phyloP scores from a whole-genome alignment of 495 filamentous ascomycete genomes.

The Elaphomyces granulatus region DNA sequence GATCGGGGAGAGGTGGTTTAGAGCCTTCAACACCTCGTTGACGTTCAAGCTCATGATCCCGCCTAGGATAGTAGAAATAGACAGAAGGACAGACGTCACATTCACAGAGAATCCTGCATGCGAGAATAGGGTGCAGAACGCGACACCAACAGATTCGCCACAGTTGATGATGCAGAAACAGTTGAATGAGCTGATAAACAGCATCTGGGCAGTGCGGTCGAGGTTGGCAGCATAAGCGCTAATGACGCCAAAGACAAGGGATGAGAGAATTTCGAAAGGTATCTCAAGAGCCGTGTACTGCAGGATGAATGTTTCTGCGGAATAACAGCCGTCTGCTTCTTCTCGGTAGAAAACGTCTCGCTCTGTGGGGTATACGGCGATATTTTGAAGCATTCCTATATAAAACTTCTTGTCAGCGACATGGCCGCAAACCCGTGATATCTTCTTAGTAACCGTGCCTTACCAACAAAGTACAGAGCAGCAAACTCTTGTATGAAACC shows the following conservation, averaged over 20 bases:
- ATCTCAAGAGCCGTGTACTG: slow-evolving; percentile 52
- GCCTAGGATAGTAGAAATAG: slow-evolving; percentile 49
- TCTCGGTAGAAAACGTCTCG: slow-evolving; percentile 58
- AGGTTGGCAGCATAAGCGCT: slow-evolving; percentile 46
- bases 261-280: slow-evolving; percentile 50
- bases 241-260: slow-evolving; percentile 48
- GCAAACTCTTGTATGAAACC: slow-evolving; percentile 56
- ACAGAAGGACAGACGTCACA: slow-evolving; percentile 46
- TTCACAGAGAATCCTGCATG: slow-evolving; percentile 67
- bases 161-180: slow-evolving; percentile 57
- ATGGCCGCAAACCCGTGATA: no score
- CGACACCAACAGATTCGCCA: slow-evolving; percentile 62
- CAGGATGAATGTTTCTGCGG: slow-evolving; percentile 50
- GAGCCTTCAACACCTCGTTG: slow-evolving; percentile 45
- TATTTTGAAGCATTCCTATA: slow-evolving; percentile 65
- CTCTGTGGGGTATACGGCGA: slow-evolving; percentile 55
- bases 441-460: no score
- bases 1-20: slow-evolving; percentile 56
- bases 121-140: slow-evolving; percentile 60
- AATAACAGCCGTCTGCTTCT: slow-evolving; percentile 52
- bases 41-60: slow-evolving; percentile 55
- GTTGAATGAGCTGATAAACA: slow-evolving; percentile 51
- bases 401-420: no score
- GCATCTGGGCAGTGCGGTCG: slow-evolving; percentile 42
- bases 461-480: slow-evolving; percentile 57